Base-by-base conservation (phyloP, 805 yeast species). In the Candida insectorum region DNA sequence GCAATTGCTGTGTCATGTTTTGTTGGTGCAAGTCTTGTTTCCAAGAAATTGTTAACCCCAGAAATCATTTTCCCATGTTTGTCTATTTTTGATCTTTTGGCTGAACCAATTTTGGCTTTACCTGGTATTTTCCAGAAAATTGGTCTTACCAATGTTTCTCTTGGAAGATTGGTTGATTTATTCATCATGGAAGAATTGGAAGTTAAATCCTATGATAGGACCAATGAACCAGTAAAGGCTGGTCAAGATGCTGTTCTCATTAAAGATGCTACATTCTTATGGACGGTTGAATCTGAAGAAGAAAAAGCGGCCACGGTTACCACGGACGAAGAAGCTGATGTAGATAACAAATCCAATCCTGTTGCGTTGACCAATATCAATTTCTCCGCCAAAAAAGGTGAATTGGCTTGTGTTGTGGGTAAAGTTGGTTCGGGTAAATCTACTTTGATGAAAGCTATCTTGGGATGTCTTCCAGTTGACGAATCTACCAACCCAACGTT, bases 391-490 rank as follows among this genome's bases (percentile, higher is more conserved):
- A 53, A 44, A 19, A 54, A 55, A 34, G 64, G 68, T 14, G 48
- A 57, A 25, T 49, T 65, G 45, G 52, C 66, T 6, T 64, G 71
- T 49, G 42, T 65, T n/a, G 69, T 65, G 13, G 71, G 70, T 10
- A 52, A 54, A 34, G 70, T 64, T 18, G 71, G 71, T 3, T 44
- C 59, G 18, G 71, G 71, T 26, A 65, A 65, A 37, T 49, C 68
- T 14, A 63, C 68, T 1, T 47, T 65, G 13, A 49, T 63, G 25
- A 53, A 52, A 34, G 45, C 66, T 7, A 51, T 65, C 5, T 47
- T 62, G 31, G 68, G 70, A 9, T 32, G 52, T 3, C 51, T 58
- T 35, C 29, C 44, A 16, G 41, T 44, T 12, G 44, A 36, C 6
- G 30, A 59, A 3, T 35, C 58, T 7, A 39, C 39, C n/a, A 24